These are phyloP conservation scores for Lasiodiplodia theobromae DNA, from an alignment of 2,329 filamentous ascomycete species.

Conservation along the genomic window DNA sequence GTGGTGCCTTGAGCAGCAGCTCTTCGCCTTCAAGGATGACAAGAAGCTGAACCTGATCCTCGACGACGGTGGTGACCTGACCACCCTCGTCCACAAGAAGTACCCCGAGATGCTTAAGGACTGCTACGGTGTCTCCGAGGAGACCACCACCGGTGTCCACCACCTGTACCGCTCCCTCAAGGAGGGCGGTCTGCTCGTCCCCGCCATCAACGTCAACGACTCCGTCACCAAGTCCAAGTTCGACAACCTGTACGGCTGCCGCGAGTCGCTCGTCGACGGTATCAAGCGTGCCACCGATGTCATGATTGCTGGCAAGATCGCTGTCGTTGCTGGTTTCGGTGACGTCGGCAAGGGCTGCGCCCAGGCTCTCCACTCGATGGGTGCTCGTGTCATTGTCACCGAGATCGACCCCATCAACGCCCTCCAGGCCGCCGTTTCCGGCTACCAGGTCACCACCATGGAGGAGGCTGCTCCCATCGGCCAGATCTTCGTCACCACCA, in stretches of 20 bases:
- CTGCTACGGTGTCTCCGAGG: constrained; percentile 98
- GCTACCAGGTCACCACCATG: constrained; percentile 97
- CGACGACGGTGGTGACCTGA: constrained; percentile 97
- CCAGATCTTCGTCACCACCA: constrained; percentile 99
- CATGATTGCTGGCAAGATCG: constrained; percentile 99
- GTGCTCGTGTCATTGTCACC: constrained; percentile 93
- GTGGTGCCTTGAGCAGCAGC: constrained; percentile 99
- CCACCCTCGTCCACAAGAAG: constrained; percentile 94
- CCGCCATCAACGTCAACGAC: constrained; percentile 99
- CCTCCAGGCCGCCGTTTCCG: constrained; percentile 96
- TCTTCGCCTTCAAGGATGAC: constrained; percentile 93
- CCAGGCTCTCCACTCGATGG: constrained; percentile 94
- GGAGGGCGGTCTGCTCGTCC: constrained; percentile 76
- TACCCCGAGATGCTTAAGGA: constrained; percentile 98
- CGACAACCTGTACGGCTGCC: constrained; percentile 99
- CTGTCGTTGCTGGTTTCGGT: constrained; percentile 96
- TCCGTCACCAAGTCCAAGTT: constrained; percentile 99
- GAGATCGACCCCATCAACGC: constrained; percentile 99
- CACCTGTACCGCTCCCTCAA: constrained; percentile 98
- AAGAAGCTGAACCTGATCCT: constrained; percentile 98
- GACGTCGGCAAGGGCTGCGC: constrained; percentile 99
- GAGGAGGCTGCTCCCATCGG: constrained; percentile 88
- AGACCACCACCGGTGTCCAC: constrained; percentile 99
- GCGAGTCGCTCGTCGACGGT: constrained; percentile 97
- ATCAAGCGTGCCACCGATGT: constrained; percentile 99